Conservation (phyloP, 495 filamentous ascomycete genomes). For the Daldinia concentrica region DNA sequence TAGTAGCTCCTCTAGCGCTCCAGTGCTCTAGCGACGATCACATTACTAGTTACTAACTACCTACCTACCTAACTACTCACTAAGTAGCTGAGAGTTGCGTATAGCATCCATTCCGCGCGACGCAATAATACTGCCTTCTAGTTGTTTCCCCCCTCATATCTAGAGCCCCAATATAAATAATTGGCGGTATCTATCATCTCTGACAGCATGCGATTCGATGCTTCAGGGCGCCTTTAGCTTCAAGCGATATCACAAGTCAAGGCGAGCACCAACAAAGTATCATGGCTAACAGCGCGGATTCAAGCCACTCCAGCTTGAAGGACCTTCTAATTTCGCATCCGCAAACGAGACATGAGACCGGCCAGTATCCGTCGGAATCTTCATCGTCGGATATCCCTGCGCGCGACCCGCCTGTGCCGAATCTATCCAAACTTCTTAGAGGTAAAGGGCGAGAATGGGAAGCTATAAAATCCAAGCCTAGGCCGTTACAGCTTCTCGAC, state of each 20-base stretch:
- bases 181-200: constrained; percentile 4
- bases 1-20: not conserved
- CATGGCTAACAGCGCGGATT: constrained; percentile 40
- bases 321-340: constrained; percentile 27
- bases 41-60: constrained; percentile 4
- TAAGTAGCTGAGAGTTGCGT: constrained; percentile 14
- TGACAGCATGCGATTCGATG: constrained; percentile 38
- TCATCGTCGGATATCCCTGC: constrained; percentile 21
- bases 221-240: constrained; percentile 21
- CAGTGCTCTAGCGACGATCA: not conserved
- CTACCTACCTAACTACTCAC: no score
- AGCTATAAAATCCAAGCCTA: constrained; percentile 49
- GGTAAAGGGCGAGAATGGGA: constrained; percentile 56
- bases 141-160: not conserved
- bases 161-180: constrained; percentile 8
- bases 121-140: constrained; percentile 5
- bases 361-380: constrained; percentile 29
- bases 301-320: constrained; percentile 33
- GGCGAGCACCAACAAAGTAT: constrained; percentile 10
- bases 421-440: constrained; percentile 46
- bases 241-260: constrained; percentile 18
- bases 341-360: constrained; percentile 35
- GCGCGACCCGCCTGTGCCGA: constrained; percentile 31
- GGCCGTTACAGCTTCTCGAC: constrained; percentile 71
- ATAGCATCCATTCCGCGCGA: constrained; percentile 13